Conservation (phyloP, 257 asterid genomes). For the Solanum commersonii region DNA sequence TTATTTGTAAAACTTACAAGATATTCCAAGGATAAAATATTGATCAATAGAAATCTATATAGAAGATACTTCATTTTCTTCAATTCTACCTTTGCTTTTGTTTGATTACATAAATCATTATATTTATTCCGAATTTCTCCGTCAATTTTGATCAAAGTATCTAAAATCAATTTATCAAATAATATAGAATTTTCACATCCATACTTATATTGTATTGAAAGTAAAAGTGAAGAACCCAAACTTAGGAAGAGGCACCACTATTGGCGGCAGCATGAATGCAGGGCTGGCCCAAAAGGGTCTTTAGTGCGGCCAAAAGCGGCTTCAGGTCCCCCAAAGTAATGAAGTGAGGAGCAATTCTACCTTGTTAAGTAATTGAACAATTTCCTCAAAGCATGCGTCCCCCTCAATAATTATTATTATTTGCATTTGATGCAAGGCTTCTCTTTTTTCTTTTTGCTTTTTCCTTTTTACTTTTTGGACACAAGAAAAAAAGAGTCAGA, state of each 20-base stretch:
- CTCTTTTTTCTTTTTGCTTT: not conserved
- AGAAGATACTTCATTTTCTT: not conserved
- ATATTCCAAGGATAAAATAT: not conserved
- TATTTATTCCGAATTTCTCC: not conserved
- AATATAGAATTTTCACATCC: no score
- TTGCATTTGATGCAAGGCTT: not conserved
- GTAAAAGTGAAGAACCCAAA: not conserved
- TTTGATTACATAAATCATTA: no score
- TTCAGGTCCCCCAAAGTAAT: not conserved
- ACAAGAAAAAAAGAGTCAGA: not conserved
- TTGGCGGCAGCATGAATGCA: conserved; percentile 29
- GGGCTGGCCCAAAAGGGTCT: conserved; percentile 14
- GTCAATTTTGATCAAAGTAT: no score
- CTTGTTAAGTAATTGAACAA: not conserved
- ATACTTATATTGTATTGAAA: no score
- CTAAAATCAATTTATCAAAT: no score
- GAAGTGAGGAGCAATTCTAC: not conserved
- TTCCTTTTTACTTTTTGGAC: not conserved
- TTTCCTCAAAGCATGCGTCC: not conserved
- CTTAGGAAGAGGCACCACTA: not conserved
- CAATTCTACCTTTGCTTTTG: not conserved
- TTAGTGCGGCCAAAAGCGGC: not conserved
- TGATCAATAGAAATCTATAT: not conserved
- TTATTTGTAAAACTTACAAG: not conserved
- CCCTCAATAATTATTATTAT: not conserved